Conservation (phyloP, 2,329 filamentous ascomycete genomes). For the Beauveria sp. region DNA sequence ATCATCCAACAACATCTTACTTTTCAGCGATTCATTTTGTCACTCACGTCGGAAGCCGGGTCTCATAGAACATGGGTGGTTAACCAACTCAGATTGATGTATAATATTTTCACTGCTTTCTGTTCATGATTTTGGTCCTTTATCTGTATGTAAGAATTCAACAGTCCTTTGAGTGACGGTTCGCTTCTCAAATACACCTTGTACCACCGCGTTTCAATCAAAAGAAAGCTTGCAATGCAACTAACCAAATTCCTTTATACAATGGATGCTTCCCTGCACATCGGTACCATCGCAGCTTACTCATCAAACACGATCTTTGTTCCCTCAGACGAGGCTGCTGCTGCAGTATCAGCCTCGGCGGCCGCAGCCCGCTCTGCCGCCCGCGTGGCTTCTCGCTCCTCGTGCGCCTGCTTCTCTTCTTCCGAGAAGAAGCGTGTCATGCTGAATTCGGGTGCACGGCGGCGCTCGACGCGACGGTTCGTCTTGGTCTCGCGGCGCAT, state of each 20-base stretch:
- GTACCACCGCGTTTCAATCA: not conserved
- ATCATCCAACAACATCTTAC: not conserved
- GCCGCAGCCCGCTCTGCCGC: slow-evolving; percentile 2
- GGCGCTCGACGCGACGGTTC: slow-evolving; percentile 22
- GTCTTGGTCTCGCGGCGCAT: slow-evolving; percentile 30
- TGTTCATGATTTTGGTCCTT: not conserved
- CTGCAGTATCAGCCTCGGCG: not conserved
- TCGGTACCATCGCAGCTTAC: not conserved
- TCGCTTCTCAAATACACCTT: not conserved
- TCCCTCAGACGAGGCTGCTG: not conserved
- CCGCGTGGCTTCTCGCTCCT: slow-evolving; percentile 18
- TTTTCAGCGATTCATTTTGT: slow-evolving; percentile 7
- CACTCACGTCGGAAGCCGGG: not conserved
- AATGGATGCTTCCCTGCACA: slow-evolving; percentile 5
- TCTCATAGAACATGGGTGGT: slow-evolving; percentile 1
- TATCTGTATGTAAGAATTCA: not conserved
- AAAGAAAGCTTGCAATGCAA: not conserved
- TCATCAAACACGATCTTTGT: slow-evolving; percentile 12
- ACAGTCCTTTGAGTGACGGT: not conserved
- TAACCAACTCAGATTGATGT: not conserved
- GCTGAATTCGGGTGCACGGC: slow-evolving; percentile 44
- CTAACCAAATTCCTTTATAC: not conserved
- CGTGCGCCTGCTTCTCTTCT: slow-evolving; percentile 35
- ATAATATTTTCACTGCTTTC: slow-evolving; percentile 3
- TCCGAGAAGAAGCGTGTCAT: slow-evolving; percentile 48